Evolutionary conservation across 2,329 filamentous ascomycete species (phyloP), one percentile per base, ranked within the genome.

Genomic region (Colletotrichum chlorophyti): DNA sequence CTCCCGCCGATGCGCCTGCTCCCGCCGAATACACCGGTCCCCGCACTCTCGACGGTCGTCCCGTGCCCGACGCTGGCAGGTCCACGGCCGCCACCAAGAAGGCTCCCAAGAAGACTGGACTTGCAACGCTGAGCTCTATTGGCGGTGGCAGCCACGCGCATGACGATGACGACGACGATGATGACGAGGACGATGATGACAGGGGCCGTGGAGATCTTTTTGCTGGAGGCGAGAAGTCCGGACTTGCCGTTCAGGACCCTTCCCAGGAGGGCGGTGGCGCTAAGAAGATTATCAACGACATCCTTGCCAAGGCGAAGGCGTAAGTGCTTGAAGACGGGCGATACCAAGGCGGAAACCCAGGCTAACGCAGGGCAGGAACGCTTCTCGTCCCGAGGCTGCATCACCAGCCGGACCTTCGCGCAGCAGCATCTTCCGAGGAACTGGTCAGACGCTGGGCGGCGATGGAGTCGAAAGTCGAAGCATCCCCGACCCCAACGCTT

Each of bases 171-270:
- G 83, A 87, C 14, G 78, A 84, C n/a, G 78, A 82, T 7, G 76
- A 81, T 21, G 78, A 81, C 2, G 77, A 82, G 3, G 76, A 82
- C 2, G 80, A 88, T 2, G 83, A 87, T 24, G 79, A 84, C 31
- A 82, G 86, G 62, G 79, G 81, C 23, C 79, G 80, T 6, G 78
- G 86, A 61, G 90, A 95, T 68, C 77, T 93, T 62, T 95, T 93
- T 72, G 89, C 91, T 17, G 91, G 91, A 48, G 91, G 91, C 29
- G 91, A 94, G 75, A 95, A 95, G 80, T 94, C 91, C 26, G 87
- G 85, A 0, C 72, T 90, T 41, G 87, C 87, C 19, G 83, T 90
- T 21, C 86, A 89, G 67, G 87, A 89, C 65, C 87, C 87, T 1
- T 68, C 70, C 5, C 73, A 79, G 47, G 72, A 73, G 38, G 72